Evolutionary conservation across 148 eudicot species (phyloP).

Genomic region (Vaccinium macrocarpon): DNA sequence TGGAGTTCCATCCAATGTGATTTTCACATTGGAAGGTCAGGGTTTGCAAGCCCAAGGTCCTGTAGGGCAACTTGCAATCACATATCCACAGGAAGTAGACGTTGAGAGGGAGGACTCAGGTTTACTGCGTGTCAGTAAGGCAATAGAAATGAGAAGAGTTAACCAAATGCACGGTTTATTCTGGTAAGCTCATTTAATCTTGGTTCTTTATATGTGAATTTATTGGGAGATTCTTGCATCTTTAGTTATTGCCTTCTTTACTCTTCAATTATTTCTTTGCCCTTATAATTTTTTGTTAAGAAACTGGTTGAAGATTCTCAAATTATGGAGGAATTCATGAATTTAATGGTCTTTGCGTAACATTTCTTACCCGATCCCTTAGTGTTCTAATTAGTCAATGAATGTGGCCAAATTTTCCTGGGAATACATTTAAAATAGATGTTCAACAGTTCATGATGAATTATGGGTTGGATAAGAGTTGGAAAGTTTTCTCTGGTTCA

Average conservation of each 20-base stretch:
- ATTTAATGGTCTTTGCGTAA: neutral
- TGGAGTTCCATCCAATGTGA: constrained; percentile 77
- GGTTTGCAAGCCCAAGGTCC: constrained; percentile 81
- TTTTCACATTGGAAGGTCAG: constrained; percentile 69
- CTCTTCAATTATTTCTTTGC: neutral
- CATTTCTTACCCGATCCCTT: neutral
- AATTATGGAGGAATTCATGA: neutral
- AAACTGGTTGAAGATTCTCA: neutral
- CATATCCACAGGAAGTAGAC: constrained; percentile 77
- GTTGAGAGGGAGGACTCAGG: constrained; percentile 73
- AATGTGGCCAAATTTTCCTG: neutral
- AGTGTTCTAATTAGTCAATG: neutral
- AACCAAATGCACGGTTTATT: constrained; percentile 95
- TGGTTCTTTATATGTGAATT: neutral
- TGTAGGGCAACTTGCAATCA: constrained; percentile 72
- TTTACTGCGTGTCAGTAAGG: constrained; percentile 54
- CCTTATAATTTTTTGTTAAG: neutral
- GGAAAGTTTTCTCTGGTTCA: neutral
- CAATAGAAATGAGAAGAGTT: constrained; percentile 80
- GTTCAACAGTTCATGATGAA: neutral
- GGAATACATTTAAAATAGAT: neutral
- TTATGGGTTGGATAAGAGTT: neutral
- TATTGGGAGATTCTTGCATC: neutral
- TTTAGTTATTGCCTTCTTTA: neutral
- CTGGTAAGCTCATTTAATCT: constrained; percentile 40